Evolutionary conservation across 2,329 filamentous ascomycete genomes (phyloP).

Genomic region (Tympanopsis confertula): DNA sequence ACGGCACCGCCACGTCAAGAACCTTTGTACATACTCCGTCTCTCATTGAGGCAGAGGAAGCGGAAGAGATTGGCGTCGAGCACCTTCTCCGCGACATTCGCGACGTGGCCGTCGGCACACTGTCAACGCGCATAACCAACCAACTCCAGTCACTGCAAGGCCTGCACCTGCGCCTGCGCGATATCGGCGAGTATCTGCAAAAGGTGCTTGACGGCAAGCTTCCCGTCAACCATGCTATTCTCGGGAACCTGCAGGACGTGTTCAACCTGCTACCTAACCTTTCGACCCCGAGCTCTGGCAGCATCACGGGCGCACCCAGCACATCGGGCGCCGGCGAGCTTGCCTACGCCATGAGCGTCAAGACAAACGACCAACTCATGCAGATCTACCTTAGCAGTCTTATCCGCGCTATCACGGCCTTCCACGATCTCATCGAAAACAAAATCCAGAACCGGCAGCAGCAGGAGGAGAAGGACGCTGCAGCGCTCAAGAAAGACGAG

Average conservation of each 20-base stretch:
- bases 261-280: conserved; percentile 98
- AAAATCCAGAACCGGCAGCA: conserved; percentile 98
- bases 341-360: conserved; percentile 92
- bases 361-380: conserved; percentile 99
- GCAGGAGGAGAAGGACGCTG: conserved; percentile 83
- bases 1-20: conserved; percentile 90
- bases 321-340: conserved; percentile 66
- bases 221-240: conserved; percentile 91
- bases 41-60: conserved; percentile 96
- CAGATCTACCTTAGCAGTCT: conserved; percentile 93
- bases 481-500: conserved; percentile 46
- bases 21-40: conserved; percentile 98
- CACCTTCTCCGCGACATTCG: conserved; percentile 95
- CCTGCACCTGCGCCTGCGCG: conserved; percentile 82
- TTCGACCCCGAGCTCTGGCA: conserved; percentile 58
- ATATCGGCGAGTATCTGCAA: conserved; percentile 89
- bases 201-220: conserved; percentile 89
- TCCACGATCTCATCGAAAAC: conserved; percentile 98
- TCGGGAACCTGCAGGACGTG: conserved; percentile 94
- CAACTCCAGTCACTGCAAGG: conserved; percentile 96
- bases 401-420: conserved; percentile 94
- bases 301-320: conserved; percentile 44
- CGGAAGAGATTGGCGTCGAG: conserved; percentile 97
- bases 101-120: conserved; percentile 90
- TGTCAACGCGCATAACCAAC: conserved; percentile 93